Conservation (phyloP, 2,329 filamentous ascomycete genomes). For the Mycosphaerella sp. region DNA sequence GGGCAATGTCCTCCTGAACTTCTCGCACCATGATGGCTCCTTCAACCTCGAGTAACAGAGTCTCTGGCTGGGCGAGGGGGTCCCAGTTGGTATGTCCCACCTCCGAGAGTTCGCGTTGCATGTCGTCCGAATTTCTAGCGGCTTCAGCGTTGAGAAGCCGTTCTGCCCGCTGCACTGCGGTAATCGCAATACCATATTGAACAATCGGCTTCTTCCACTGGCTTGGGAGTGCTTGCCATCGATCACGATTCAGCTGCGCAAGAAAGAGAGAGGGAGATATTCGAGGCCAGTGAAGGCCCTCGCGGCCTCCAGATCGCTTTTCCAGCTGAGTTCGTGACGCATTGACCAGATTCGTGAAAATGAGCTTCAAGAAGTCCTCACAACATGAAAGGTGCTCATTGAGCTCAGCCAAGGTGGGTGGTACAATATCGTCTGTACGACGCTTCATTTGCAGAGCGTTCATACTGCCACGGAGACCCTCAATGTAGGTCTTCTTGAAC, state of each 20-base stretch:
- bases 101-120: conserved; percentile 43
- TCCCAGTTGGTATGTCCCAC: conserved; percentile 53
- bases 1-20: conserved; percentile 57
- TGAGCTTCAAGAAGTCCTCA: not conserved
- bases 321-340: not conserved
- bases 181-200: conserved; percentile 41
- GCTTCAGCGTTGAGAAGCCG: conserved; percentile 34
- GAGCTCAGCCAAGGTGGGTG: not conserved
- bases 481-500: too few relatives aligned
- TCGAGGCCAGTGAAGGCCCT: conserved; percentile 10
- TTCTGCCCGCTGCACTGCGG: conserved; percentile 41
- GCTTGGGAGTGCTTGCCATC: not conserved
- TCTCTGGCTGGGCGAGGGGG: conserved; percentile 51
- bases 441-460: too few relatives aligned
- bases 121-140: conserved; percentile 18
- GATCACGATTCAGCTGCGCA: conserved; percentile 3
- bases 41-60: conserved; percentile 62
- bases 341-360: not conserved
- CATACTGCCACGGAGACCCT: too few relatives aligned
- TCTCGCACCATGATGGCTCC: conserved; percentile 55
- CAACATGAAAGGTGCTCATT: not conserved
- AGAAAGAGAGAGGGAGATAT: conserved; percentile 3
- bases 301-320: not conserved
- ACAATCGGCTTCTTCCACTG: conserved; percentile 33
- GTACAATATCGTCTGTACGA: too few relatives aligned